Conservation (phyloP, 768 basidiomycete genomes). For the Boletus edulis region DNA sequence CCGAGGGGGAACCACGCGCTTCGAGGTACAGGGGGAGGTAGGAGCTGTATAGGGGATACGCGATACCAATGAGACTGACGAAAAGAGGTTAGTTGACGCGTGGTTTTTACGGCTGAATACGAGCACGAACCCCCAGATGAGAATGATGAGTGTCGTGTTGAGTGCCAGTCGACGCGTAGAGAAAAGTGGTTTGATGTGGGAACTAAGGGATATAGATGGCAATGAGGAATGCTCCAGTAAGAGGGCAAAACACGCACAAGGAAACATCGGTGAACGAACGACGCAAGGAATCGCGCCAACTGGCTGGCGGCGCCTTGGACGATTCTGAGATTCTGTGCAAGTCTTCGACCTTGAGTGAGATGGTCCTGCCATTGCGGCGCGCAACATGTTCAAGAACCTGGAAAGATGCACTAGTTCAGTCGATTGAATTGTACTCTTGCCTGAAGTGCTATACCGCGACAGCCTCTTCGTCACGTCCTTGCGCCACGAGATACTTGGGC, state of each 20-base stretch:
- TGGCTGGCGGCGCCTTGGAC: conserved; percentile 5
- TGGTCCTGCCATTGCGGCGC: conserved; percentile 42
- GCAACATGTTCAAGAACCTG: conserved; percentile 51
- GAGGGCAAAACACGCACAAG: conserved; percentile 29
- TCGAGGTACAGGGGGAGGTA: conserved; percentile 51
- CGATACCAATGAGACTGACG: conserved; percentile 46
- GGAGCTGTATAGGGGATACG: conserved; percentile 51
- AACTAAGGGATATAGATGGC: conserved; percentile 14
- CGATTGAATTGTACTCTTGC: not conserved
- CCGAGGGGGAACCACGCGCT: conserved; percentile 29
- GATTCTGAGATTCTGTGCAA: conserved; percentile 32
- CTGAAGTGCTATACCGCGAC: conserved; percentile 34
- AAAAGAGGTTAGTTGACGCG: conserved; percentile 1
- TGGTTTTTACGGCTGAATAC: not conserved
- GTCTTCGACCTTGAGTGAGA: conserved; percentile 45
- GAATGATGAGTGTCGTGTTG: conserved; percentile 47
- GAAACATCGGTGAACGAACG: conserved; percentile 39
- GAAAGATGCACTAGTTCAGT: not conserved
- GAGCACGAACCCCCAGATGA: conserved; percentile 47
- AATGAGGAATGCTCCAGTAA: not conserved
- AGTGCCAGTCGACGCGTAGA: conserved; percentile 40
- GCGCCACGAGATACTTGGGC: conserved; percentile 57
- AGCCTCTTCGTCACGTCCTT: conserved; percentile 56
- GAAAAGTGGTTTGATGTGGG: conserved; percentile 51
- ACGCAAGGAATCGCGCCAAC: conserved; percentile 28